Evolutionary conservation across 495 filamentous ascomycete species (phyloP), one percentile per base, ranked within the genome.

Genomic region (Coniosporium apollinis): DNA sequence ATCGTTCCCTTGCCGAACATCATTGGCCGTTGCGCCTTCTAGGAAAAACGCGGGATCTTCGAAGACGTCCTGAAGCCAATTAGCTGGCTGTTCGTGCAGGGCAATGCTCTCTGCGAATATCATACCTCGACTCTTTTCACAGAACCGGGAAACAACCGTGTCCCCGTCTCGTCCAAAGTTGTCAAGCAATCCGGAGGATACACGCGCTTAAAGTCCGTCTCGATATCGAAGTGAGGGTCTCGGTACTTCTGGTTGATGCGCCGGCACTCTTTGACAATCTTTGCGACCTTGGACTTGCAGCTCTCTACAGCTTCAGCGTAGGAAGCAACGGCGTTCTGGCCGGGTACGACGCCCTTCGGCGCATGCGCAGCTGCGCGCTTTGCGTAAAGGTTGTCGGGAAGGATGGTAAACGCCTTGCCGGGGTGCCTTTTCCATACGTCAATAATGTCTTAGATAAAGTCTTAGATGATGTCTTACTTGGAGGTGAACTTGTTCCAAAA

Each of bases 231-330:
- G 54, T 87, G 74, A 18, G 76, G 70, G 56, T 94, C 86, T 3
- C 77, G 70, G 49, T 93, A 94, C 54, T 87, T 92, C 50, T 83
- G 76, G 53, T 94, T 94, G 39, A 89, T 62, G 6, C 81, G 67
- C 17, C 73, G 62, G 54, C 85, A 94, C 55, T 93, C 84, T 42
- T 66, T 72, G 6, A 78, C 70, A 47, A 94, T 92, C 47, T 82
- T 77, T 21, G 70, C 71, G 4, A 94, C 85, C 34, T 84, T 82
- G 29, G 62, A 64, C 36, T 58, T 56, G 57, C 87, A 94, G 31
- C 70, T 66, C 3, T 60, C 63, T 14, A 64, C 69, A 1, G 82
- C 83, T 45, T 85, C 69, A 33, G 84, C 71, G 47, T 82, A 91
- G 3, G 74, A 78, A 26, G 61, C 65, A 3, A 62, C 62, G 10